Percentiles rank a stretch among this genome's conserved stretches.
Conservation (phyloP, 2,329 filamentous ascomycete genomes). For the Fusarium armeniacum region DNA sequence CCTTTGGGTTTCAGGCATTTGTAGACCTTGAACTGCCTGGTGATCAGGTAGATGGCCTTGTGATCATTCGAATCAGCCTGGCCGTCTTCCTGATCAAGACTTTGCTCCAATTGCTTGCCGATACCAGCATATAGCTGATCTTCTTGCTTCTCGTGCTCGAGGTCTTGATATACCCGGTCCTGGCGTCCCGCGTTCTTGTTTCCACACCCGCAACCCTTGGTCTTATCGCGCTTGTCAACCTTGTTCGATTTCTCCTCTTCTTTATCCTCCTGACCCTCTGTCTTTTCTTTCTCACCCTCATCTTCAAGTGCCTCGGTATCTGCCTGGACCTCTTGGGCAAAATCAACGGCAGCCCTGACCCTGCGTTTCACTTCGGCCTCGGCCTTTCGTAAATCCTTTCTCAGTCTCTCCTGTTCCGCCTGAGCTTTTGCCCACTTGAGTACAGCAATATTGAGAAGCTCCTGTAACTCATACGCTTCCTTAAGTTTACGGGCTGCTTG, state of each 20-base stretch:
- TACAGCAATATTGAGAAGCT: background rate
- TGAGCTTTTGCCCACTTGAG: background rate
- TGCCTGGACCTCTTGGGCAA: background rate
- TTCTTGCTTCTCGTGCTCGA: conserved; percentile 13
- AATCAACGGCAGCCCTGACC: background rate
- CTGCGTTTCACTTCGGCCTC: background rate
- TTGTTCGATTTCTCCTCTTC: background rate
- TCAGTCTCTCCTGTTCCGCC: background rate
- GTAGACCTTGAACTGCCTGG: conserved; percentile 7
- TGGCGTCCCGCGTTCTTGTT: background rate
- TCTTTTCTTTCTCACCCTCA: background rate
- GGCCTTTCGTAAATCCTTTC: background rate
- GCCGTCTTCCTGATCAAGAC: background rate
- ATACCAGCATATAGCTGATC: conserved; percentile 21
- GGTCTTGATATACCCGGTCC: background rate
- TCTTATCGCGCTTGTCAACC: background rate
- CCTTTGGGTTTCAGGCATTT: conserved; percentile 5
- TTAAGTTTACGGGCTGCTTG: background rate
- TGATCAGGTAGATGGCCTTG: conserved; percentile 3
- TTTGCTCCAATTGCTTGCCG: background rate
- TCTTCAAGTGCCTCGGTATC: background rate
- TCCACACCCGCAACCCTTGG: background rate
- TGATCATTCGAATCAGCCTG: too few species aligned
- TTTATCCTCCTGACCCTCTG: background rate
- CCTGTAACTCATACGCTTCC: background rate